Evolutionary conservation across 306 rosid species (phyloP).

Genomic region (Oxytropis ochrocephala): DNA sequence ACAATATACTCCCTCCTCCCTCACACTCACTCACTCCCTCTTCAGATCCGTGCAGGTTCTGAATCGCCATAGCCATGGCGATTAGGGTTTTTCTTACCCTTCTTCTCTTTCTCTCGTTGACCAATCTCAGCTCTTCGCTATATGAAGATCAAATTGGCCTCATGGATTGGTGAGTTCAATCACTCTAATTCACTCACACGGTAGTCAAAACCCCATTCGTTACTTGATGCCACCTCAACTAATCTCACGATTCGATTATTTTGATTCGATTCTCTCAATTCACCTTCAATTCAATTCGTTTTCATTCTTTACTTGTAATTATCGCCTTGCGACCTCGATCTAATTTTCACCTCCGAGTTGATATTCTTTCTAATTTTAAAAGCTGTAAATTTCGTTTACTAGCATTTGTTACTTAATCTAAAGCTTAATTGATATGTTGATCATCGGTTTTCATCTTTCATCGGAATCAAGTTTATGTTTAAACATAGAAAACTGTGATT

Average conservation of each 20-base stretch:
- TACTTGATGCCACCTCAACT: neutral
- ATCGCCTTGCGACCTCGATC: neutral
- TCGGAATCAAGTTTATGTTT: neutral
- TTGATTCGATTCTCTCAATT: neutral
- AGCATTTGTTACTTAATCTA: neutral
- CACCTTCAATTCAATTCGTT: neutral
- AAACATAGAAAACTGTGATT: neutral
- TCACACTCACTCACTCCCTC: neutral
- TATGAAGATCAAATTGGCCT: constrained; percentile 97
- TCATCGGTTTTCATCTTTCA: neutral
- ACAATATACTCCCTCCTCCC: neutral
- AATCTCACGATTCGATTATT: neutral
- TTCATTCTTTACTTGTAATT: neutral
- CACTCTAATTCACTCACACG: constrained; percentile 3
- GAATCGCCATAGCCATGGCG: constrained; percentile 70
- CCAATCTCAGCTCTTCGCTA: constrained; percentile 42
- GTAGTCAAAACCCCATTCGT: neutral
- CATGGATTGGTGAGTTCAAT: constrained; percentile 73
- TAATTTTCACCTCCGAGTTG: neutral
- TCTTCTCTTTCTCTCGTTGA: constrained; percentile 25
- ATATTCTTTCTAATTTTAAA: neutral
- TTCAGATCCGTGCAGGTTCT: constrained; percentile 44
- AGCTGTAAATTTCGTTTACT: neutral
- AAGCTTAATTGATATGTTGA: neutral
- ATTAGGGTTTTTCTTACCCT: constrained; percentile 46